phyloP scores from a whole-genome alignment of 2,329 filamentous ascomycete genomes.

The Gliomastix tumulicola region DNA sequence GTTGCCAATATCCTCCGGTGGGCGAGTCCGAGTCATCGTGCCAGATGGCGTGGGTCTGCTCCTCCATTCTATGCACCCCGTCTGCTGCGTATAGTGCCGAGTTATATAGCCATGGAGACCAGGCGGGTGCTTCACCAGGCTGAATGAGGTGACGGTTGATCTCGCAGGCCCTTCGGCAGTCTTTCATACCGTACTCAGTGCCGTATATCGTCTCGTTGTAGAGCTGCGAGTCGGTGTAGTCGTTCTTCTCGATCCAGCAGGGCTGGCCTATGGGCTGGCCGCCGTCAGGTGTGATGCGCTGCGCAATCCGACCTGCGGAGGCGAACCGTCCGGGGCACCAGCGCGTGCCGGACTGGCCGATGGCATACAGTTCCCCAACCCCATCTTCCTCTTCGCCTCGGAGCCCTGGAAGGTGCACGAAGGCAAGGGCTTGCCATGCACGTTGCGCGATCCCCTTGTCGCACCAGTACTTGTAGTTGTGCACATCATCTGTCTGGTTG shows the following conservation, averaged over 20 bases:
- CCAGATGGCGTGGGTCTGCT: conserved; percentile 14
- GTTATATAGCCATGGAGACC: not conserved
- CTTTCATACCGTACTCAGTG: conserved; percentile 11
- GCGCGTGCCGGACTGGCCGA: not conserved
- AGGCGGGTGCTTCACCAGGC: not conserved
- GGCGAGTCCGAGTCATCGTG: conserved; percentile 8
- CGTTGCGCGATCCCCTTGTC: not conserved
- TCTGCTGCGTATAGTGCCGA: not conserved
- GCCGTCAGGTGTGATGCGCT: conserved; percentile 8
- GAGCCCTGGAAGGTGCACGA: not conserved
- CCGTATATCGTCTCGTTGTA: conserved; percentile 12
- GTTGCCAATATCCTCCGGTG: conserved; percentile 14
- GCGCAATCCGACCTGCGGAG: not conserved
- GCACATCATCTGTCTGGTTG: conserved; percentile 11
- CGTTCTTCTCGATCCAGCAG: conserved; percentile 13
- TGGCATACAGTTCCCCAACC: not conserved
- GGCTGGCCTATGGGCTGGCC: conserved; percentile 9
- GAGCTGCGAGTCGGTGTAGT: conserved; percentile 7
- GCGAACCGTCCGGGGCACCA: not conserved
- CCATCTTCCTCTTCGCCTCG: no score
- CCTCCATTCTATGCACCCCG: not conserved
- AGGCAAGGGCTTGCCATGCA: not conserved
- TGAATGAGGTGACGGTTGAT: conserved; percentile 13
- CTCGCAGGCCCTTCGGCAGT: conserved; percentile 8
- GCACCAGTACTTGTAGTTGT: conserved; percentile 15